A percentile compares a stretch with the other conserved stretches of the same genome.
phyloP scores from a whole-genome alignment of 495 filamentous ascomycete genomes.

The Aspergillus avenaceus region DNA sequence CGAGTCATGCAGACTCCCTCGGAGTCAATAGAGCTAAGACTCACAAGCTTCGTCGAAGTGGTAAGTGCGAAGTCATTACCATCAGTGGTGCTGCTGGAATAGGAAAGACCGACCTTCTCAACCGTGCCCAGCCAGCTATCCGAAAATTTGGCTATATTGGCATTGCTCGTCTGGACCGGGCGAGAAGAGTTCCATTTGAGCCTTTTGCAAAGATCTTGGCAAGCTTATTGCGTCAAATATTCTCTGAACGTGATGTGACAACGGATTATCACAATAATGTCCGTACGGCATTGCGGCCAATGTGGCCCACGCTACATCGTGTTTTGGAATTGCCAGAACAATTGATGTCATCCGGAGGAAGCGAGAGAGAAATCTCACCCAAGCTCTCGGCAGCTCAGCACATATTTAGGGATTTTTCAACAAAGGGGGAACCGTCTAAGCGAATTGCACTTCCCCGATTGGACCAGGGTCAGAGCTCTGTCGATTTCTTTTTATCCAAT shows the following conservation, averaged over 20 bases:
- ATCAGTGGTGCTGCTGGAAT: constrained; percentile 73
- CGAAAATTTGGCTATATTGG: constrained; percentile 76
- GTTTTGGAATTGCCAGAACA: constrained; percentile 78
- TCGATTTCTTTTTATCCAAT: constrained; percentile 67
- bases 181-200: constrained; percentile 75
- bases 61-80: constrained; percentile 72
- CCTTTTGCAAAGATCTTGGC: constrained; percentile 76
- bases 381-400: constrained; percentile 25
- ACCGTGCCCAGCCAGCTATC: constrained; percentile 69
- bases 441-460: constrained; percentile 30
- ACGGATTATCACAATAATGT: constrained; percentile 77
- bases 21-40: constrained; percentile 35
- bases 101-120: constrained; percentile 80
- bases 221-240: constrained; percentile 83
- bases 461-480: constrained; percentile 50
- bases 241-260: constrained; percentile 81
- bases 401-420: constrained; percentile 22
- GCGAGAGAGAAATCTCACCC: constrained; percentile 34
- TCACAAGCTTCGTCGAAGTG: constrained; percentile 60
- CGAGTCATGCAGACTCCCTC: constrained; percentile 29
- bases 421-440: constrained; percentile 32
- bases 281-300: constrained; percentile 65
- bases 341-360: constrained; percentile 48
- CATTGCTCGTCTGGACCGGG: constrained; percentile 79
- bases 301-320: constrained; percentile 74